A percentile compares a stretch with the other conserved stretches of the same genome.
phyloP scores from a whole-genome alignment of 768 basidiomycete genomes.

The Holtermannia corniformis region DNA sequence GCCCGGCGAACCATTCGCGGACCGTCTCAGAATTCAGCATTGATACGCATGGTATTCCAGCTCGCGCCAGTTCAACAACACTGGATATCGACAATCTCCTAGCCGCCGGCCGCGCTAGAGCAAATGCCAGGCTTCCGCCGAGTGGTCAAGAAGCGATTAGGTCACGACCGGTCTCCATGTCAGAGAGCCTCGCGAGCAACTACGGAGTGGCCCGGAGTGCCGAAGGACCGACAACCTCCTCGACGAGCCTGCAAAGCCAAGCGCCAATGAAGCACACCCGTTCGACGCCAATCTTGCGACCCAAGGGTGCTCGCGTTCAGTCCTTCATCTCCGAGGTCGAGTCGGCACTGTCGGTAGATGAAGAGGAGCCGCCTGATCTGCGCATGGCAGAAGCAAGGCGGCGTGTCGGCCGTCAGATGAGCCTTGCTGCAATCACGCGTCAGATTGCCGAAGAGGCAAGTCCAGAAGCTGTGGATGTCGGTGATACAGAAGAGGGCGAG shows the following conservation, averaged over 20 bases:
- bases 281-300: conserved; percentile 11
- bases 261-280: conserved; percentile 3
- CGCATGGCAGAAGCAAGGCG: conserved; percentile 20
- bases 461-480: background rate
- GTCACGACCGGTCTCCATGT: conserved; percentile 2
- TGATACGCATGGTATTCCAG: conserved; percentile 6
- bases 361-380: conserved; percentile 13
- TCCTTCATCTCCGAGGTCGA: conserved; percentile 26
- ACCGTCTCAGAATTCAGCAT: conserved; percentile 6
- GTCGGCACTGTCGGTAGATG: conserved; percentile 4
- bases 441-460: conserved; percentile 14
- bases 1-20: background rate
- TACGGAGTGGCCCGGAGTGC: background rate
- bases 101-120: conserved; percentile 17
- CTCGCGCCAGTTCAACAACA: conserved; percentile 27
- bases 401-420: conserved; percentile 29
- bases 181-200: background rate
- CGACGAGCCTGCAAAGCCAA: conserved; percentile 1
- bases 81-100: conserved; percentile 28
- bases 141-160: background rate
- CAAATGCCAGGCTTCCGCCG: conserved; percentile 14
- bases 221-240: background rate
- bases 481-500: background rate
- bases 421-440: conserved; percentile 27
- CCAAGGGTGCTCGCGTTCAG: conserved; percentile 11